A percentile compares a stretch with the other conserved stretches of the same genome.
phyloP scores from a whole-genome alignment of 2,329 filamentous ascomycete genomes.

The Apiospora rasikravindrae region DNA sequence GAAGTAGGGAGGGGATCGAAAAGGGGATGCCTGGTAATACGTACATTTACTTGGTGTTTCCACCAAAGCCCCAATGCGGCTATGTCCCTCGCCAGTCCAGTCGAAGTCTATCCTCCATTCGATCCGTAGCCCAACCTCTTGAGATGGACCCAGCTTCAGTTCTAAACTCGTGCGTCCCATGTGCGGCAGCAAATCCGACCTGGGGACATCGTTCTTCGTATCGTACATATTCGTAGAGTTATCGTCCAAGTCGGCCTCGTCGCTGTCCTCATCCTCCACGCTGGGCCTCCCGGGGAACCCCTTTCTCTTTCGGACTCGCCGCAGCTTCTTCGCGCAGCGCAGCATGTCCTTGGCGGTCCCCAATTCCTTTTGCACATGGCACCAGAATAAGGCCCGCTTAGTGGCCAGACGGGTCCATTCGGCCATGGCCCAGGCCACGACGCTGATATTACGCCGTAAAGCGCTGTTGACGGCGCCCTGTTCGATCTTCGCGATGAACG shows the following conservation, averaged over 20 bases:
- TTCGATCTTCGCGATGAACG: conserved; percentile 54
- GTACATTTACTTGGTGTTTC: conserved; percentile 68
- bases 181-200: conserved; percentile 56
- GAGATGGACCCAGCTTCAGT: conserved; percentile 44
- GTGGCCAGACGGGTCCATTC: conserved; percentile 69
- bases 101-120: conserved; percentile 71
- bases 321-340: conserved; percentile 38
- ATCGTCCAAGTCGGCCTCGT: conserved; percentile 28
- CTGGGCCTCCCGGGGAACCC: conserved; percentile 23
- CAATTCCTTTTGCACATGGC: conserved; percentile 55
- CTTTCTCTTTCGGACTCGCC: conserved; percentile 33
- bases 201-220: conserved; percentile 31
- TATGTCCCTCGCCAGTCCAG: conserved; percentile 75
- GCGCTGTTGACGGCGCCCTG: conserved; percentile 46
- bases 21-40: conserved; percentile 37
- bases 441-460: conserved; percentile 61
- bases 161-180: conserved; percentile 58
- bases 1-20: too few species aligned
- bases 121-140: conserved; percentile 51
- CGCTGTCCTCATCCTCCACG: conserved; percentile 30
- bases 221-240: conserved; percentile 22
- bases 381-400: conserved; percentile 68
- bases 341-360: conserved; percentile 39
- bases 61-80: conserved; percentile 57
- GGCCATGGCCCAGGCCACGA: conserved; percentile 70